Conservation (phyloP, 2,329 filamentous ascomycete genomes). For the Mycosphaerella sp. region DNA sequence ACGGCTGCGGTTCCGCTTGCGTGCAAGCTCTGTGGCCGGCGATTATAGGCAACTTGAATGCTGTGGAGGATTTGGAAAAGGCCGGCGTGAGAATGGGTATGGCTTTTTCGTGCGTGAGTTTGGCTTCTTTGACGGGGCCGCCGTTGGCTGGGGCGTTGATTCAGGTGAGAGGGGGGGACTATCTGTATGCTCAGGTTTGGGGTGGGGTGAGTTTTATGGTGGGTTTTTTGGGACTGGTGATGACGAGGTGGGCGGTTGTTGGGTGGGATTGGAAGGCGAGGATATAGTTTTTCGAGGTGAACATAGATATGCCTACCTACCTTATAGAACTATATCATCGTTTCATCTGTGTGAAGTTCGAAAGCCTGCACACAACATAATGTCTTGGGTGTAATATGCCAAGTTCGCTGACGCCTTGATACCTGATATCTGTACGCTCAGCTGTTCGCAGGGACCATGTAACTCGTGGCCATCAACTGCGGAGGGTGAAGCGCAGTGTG, state of each 20-base stretch:
- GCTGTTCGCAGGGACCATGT: slow-evolving; percentile 36
- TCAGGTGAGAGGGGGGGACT: slow-evolving; percentile 37
- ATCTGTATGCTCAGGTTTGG: slow-evolving; percentile 43
- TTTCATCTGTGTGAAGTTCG: slow-evolving; percentile 36
- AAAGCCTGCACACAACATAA: slow-evolving; percentile 35
- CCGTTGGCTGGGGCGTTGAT: slow-evolving; percentile 45
- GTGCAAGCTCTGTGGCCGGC: slow-evolving; percentile 45
- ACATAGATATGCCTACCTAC: too few species aligned
- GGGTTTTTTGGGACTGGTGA: slow-evolving; percentile 25
- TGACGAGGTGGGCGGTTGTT: slow-evolving; percentile 28
- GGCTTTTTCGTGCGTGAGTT: slow-evolving; percentile 42
- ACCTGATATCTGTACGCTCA: slow-evolving; percentile 39
- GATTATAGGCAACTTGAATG: slow-evolving; percentile 38
- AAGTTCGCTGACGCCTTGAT: too few species aligned
- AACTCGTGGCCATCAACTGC: slow-evolving; percentile 33
- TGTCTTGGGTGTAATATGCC: too few species aligned
- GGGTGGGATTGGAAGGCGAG: slow-evolving; percentile 27
- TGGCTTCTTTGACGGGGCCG: slow-evolving; percentile 43
- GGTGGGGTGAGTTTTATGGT: slow-evolving; percentile 34
- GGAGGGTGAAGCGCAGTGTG: slow-evolving; percentile 20
- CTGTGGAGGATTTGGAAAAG: slow-evolving; percentile 42
- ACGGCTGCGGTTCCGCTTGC: slow-evolving; percentile 42
- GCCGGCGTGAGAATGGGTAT: slow-evolving; percentile 45
- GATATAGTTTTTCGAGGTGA: slow-evolving; percentile 17
- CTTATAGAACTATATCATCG: too few species aligned